These are phyloP conservation scores for Podospora fimiseda DNA, from an alignment of 495 filamentous ascomycete species.

Conservation along the genomic window DNA sequence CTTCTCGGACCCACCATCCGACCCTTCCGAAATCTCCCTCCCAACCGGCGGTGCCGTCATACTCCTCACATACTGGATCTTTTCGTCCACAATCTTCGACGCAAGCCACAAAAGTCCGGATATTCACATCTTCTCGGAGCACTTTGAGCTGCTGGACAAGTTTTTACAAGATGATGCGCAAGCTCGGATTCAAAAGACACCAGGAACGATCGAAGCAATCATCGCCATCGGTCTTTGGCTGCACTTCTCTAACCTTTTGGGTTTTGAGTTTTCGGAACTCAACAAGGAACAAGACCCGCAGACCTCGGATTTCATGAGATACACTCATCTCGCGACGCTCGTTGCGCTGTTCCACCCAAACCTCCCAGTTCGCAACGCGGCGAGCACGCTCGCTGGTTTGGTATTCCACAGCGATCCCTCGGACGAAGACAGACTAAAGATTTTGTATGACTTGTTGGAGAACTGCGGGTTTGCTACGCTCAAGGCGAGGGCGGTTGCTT, in stretches of 20 bases:
- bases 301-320: conserved; percentile 42
- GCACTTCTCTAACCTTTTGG: conserved; percentile 30
- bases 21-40: conserved; percentile 60
- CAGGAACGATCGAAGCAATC: conserved; percentile 41
- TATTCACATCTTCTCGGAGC: conserved; percentile 59
- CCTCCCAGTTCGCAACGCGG: conserved; percentile 61
- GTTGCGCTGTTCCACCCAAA: conserved; percentile 62
- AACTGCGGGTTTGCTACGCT: conserved; percentile 70
- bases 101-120: conserved; percentile 37
- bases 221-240: conserved; percentile 48
- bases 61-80: conserved; percentile 52
- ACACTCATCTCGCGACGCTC: conserved; percentile 57
- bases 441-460: conserved; percentile 75
- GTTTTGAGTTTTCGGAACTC: too few relatives aligned
- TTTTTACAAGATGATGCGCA: conserved; percentile 50
- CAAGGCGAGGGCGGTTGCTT: conserved; percentile 74
- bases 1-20: conserved; percentile 35
- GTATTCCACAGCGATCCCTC: conserved; percentile 74
- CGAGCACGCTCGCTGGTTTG: conserved; percentile 64
- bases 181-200: conserved; percentile 26
- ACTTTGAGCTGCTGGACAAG: conserved; percentile 51
- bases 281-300: too few relatives aligned
- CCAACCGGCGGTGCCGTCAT: conserved; percentile 65
- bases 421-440: conserved; percentile 59
- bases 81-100: conserved; percentile 48